These are phyloP conservation scores for Triticum turgidum DNA, from an alignment of 176 grass and related monocot species.

Conservation along the genomic window DNA sequence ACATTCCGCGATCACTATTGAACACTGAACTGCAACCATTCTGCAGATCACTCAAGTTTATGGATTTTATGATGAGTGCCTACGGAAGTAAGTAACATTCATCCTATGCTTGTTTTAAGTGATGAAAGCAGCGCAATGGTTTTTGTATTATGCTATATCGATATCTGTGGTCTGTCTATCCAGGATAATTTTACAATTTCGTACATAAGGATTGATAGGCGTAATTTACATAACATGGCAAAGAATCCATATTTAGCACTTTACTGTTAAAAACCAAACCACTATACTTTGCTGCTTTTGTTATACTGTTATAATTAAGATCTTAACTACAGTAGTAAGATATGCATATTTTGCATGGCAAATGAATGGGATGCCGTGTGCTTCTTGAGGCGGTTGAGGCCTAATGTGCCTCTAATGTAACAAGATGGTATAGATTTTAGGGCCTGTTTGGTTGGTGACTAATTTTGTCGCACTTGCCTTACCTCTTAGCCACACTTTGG, in stretches of 20 bases:
- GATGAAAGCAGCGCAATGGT: not conserved
- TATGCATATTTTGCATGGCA: not conserved
- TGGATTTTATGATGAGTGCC: conserved; percentile 75
- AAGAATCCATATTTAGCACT: not conserved
- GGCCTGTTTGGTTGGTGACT: too few species aligned
- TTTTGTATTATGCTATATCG: not conserved
- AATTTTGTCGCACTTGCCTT: too few species aligned
- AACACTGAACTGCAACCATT: not conserved
- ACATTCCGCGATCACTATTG: not conserved
- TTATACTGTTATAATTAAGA: not conserved
- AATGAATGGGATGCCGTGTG: not conserved
- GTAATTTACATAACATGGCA: not conserved
- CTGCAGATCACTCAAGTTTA: conserved; percentile 78
- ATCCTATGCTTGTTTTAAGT: not conserved
- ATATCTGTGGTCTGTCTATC: not conserved
- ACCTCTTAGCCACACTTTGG: too few species aligned
- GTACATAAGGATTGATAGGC: not conserved
- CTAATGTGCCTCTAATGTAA: not conserved
- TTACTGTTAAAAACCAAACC: not conserved
- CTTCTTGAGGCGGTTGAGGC: not conserved
- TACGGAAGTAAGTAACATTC: conserved; percentile 55
- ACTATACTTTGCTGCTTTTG: not conserved
- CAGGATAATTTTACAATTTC: not conserved
- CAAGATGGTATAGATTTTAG: not conserved
- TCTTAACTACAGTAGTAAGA: not conserved